phyloP scores from a whole-genome alignment of 2,329 filamentous ascomycete genomes.

The Botrytis paeoniae region DNA sequence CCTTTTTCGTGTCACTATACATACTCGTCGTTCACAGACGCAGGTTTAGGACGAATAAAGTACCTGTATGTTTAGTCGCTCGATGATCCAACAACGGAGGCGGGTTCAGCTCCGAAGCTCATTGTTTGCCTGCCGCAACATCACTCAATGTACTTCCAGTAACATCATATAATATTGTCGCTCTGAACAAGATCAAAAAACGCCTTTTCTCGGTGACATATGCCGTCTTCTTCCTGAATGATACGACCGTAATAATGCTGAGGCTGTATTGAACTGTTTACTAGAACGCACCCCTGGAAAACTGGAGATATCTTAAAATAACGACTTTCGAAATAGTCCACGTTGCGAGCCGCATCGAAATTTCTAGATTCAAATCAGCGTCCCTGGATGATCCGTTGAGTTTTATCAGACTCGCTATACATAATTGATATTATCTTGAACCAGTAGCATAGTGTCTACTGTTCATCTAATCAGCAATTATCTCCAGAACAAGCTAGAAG shows the following conservation, averaged over 20 bases:
- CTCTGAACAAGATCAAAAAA: background rate
- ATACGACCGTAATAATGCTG: background rate
- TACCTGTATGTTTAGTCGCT: too few relatives aligned
- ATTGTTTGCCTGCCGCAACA: background rate
- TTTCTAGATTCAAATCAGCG: background rate
- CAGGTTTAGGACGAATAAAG: background rate
- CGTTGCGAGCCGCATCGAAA: background rate
- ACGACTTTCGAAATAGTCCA: background rate
- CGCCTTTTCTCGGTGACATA: background rate
- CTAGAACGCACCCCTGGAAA: background rate
- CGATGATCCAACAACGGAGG: background rate
- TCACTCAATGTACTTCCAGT: background rate
- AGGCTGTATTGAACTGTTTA: background rate
- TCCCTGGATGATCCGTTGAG: background rate
- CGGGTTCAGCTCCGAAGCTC: slow-evolving; percentile 6
- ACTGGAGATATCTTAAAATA: background rate
- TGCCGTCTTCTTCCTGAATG: background rate
- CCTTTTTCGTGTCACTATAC: background rate
- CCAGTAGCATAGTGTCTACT: background rate
- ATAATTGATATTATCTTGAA: too few relatives aligned
- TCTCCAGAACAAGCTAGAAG: background rate
- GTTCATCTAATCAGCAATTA: too few relatives aligned
- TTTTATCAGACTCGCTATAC: background rate
- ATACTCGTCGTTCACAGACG: background rate
- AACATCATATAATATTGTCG: background rate